These are phyloP conservation scores for Ailanthus altissimus DNA, from an alignment of 345 rosid genomes.

Conservation along the genomic window DNA sequence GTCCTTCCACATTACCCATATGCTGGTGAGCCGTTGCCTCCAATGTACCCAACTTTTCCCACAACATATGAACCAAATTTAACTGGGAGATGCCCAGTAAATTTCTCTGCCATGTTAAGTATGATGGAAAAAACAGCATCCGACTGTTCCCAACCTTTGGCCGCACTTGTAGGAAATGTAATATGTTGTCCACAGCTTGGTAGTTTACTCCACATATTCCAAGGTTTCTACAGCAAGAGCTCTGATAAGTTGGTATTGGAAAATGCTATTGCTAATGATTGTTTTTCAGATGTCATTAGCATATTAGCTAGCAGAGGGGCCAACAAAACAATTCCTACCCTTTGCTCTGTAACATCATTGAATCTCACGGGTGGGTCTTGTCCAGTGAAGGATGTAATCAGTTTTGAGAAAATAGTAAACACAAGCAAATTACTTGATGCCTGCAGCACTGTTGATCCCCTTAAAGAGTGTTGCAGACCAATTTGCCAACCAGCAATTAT, in stretches of 20 bases:
- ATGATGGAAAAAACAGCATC: constrained; percentile 71
- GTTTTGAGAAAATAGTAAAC: constrained; percentile 74
- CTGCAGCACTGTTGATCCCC: constrained; percentile 78
- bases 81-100: constrained; percentile 88
- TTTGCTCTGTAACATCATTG: constrained; percentile 76
- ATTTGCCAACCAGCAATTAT: constrained; percentile 81
- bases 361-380: constrained; percentile 95
- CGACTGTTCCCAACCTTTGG: constrained; percentile 80
- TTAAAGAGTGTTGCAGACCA: constrained; percentile 91
- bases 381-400: constrained; percentile 62
- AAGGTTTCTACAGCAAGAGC: constrained; percentile 54
- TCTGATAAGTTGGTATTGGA: constrained; percentile 77
- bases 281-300: constrained; percentile 93
- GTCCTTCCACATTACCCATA: constrained; percentile 65
- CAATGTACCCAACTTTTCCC: constrained; percentile 86
- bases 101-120: constrained; percentile 68
- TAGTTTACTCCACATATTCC: constrained; percentile 83
- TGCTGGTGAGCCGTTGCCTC: constrained; percentile 62
- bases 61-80: constrained; percentile 73
- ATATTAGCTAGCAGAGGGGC: constrained; percentile 87
- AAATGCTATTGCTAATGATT: constrained; percentile 73
- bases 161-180: constrained; percentile 83
- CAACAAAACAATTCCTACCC: constrained; percentile 56
- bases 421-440: constrained; percentile 79
- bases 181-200: constrained; percentile 94